A percentile compares a stretch with the other conserved stretches of the same genome.
Conservation (phyloP, 192 early-diverging fungal species). For the Obelidium mucronatum region DNA sequence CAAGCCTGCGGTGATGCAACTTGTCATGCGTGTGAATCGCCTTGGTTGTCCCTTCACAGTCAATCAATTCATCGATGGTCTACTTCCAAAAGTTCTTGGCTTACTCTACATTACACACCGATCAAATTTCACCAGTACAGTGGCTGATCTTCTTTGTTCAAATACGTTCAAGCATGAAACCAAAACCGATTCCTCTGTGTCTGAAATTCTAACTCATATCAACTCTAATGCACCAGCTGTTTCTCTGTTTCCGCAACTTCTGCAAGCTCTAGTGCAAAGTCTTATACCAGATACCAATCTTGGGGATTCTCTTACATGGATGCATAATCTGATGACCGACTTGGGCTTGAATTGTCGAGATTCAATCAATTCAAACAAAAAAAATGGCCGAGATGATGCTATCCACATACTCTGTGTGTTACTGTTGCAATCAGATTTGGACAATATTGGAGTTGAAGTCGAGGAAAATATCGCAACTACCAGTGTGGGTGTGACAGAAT, state of each 20-base stretch:
- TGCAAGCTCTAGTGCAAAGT: neutral
- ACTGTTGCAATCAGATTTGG: too few relatives aligned
- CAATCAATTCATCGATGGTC: neutral
- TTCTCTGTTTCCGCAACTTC: neutral
- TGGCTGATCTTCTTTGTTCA: neutral
- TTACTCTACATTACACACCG: neutral
- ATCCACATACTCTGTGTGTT: too few relatives aligned
- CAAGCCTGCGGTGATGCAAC: neutral
- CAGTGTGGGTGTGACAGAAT: too few relatives aligned
- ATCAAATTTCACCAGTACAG: neutral
- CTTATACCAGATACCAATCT: neutral
- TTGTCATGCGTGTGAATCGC: neutral
- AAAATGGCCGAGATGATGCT: too few relatives aligned
- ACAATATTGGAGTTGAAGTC: too few relatives aligned
- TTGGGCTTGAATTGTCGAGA: neutral
- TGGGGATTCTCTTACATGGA: neutral
- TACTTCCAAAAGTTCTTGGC: neutral
- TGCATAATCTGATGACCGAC: neutral
- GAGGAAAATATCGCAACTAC: too few relatives aligned
- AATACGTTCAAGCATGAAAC: neutral
- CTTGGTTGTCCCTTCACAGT: neutral
- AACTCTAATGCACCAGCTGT: neutral
- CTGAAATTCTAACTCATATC: neutral
- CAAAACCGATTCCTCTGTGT: neutral
- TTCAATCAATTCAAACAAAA: neutral